A percentile compares a stretch with the other conserved stretches of the same genome.
Evolutionary conservation across 805 yeast genomes (phyloP).

Genomic region (Kuraishia piskuri): DNA sequence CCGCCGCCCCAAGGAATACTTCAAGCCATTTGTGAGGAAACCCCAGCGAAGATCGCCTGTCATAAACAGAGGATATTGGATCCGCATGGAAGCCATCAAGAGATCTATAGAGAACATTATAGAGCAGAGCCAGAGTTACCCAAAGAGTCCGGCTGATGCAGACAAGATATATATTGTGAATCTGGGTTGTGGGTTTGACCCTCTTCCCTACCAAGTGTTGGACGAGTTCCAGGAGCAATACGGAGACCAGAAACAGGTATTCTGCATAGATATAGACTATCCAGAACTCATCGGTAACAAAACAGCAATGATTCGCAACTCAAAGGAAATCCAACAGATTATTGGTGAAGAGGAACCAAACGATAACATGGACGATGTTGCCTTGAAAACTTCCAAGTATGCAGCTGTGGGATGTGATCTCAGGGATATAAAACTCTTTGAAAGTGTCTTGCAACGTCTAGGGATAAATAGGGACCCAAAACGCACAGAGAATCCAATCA

Average conservation of each 20-base stretch:
- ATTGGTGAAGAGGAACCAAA: conserved; percentile 25
- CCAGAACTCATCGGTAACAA: conserved; percentile 58
- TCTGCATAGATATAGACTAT: conserved; percentile 68
- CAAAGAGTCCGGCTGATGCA: conserved; percentile 11
- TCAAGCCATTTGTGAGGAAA: conserved; percentile 58
- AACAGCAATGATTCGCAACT: conserved; percentile 37
- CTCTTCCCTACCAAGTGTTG: conserved; percentile 45
- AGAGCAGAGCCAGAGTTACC: background rate
- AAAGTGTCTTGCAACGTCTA: conserved; percentile 18
- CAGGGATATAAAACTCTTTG: conserved; percentile 34
- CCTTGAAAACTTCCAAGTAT: conserved; percentile 35
- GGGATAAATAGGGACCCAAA: conserved; percentile 8
- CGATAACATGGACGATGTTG: conserved; percentile 13
- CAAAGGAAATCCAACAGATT: conserved; percentile 36
- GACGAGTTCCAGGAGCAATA: conserved; percentile 22
- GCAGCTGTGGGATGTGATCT: conserved; percentile 61
- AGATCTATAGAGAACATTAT: conserved; percentile 41
- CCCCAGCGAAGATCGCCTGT: conserved; percentile 68
- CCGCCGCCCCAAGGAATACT: conserved; percentile 35
- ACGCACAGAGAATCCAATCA: conserved; percentile 12
- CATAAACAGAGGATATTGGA: conserved; percentile 79
- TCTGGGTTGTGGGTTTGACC: conserved; percentile 75
- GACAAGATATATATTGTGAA: conserved; percentile 38
- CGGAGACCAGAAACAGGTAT: conserved; percentile 14
- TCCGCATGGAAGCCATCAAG: conserved; percentile 64